Evolutionary conservation across 2,329 filamentous ascomycete species (phyloP).

Genomic region (Whalleya microplaca): DNA sequence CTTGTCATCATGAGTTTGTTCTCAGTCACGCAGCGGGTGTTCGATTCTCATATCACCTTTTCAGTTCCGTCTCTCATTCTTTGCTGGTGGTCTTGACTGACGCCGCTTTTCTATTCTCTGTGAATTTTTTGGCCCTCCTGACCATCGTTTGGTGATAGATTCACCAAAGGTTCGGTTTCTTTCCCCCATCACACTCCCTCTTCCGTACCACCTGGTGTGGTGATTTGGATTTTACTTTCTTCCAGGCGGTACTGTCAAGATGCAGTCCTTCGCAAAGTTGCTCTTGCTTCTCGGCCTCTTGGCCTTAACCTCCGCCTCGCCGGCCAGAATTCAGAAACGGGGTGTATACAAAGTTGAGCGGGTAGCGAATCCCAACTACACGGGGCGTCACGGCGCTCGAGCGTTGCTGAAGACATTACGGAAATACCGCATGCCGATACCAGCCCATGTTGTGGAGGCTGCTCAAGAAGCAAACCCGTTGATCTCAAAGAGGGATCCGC

Average conservation of each 20-base stretch:
- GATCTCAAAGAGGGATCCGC: slow-evolving; percentile 33
- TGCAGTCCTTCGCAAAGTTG: slow-evolving; percentile 34
- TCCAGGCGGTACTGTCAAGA: slow-evolving; percentile 18
- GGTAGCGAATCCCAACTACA: slow-evolving; percentile 35
- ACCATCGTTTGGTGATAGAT: slow-evolving; percentile 12
- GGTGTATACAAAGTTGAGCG: slow-evolving; percentile 39
- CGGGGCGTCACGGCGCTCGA: slow-evolving; percentile 36
- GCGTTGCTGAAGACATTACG: slow-evolving; percentile 37
- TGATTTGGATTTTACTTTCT: slow-evolving; percentile 13
- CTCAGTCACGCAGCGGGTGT: slow-evolving; percentile 21
- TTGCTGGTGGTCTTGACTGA: slow-evolving; percentile 12
- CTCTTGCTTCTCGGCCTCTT: slow-evolving; percentile 33
- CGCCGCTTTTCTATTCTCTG: slow-evolving; percentile 12
- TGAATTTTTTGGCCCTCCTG: slow-evolving; percentile 19
- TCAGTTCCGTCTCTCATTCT: slow-evolving; percentile 17
- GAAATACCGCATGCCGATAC: slow-evolving; percentile 39
- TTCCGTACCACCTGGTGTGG: slow-evolving; percentile 34
- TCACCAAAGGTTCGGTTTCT: slow-evolving; percentile 13
- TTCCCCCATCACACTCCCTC: slow-evolving; percentile 16
- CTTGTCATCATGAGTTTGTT: slow-evolving; percentile 24
- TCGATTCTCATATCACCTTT: slow-evolving; percentile 13
- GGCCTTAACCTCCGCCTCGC: slow-evolving; percentile 34
- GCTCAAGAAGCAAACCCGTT: slow-evolving; percentile 29
- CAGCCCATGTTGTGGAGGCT: slow-evolving; percentile 28
- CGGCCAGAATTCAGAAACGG: slow-evolving; percentile 34